Base-by-base conservation (phyloP, 148 eudicot genomes). In the Chenopodium suecicum region DNA sequence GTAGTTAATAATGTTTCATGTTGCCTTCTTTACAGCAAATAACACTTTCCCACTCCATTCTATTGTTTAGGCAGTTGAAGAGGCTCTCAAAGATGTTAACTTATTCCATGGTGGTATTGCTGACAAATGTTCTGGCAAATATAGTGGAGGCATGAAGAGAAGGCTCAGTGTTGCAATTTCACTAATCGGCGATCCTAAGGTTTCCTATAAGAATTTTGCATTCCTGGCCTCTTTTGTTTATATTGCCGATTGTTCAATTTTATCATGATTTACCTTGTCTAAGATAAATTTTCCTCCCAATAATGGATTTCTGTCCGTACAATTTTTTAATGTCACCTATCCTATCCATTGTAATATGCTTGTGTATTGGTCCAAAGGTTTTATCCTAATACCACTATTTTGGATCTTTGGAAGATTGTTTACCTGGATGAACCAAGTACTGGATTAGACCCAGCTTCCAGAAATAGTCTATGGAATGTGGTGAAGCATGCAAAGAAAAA, bases 101-200 rank as follows among this genome's bases (percentile, higher is more conserved):
- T 77, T 94, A 72, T 94, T 82, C 72, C 76, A 87, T 75, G 93
- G 91, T 34, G 94, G 91, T 52, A 88, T 92, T 77, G 92, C 88
- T 47, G 98, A 94, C 78, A 91, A 88, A 82, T 86, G 81, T 84
- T 90, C 91, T 62, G 90, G 90, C 58, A 89, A 88, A 65, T 94
- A 92, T 48, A 94, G 96, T 81, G 98, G 96, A 75, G 96, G 96
- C 20, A 92, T 94, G 98, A 92, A 92, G 82, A 91, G 98, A 88
- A 87, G 97, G 81, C 93, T 94, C 23, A 92, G 96, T 79, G 96
- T 94, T 12, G 96, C 98, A 62, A 91, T 92, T 80, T 89, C 98
- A 50, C 86, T 94, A 4, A 92, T 94, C 79, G 94, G 96, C 27
- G 87, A 91, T 87, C 94, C 94, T 76, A 90, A 92, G 89, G 95